Evolutionary conservation across 768 basidiomycete species (phyloP).

Genomic region (Russula griseocarnosa): DNA sequence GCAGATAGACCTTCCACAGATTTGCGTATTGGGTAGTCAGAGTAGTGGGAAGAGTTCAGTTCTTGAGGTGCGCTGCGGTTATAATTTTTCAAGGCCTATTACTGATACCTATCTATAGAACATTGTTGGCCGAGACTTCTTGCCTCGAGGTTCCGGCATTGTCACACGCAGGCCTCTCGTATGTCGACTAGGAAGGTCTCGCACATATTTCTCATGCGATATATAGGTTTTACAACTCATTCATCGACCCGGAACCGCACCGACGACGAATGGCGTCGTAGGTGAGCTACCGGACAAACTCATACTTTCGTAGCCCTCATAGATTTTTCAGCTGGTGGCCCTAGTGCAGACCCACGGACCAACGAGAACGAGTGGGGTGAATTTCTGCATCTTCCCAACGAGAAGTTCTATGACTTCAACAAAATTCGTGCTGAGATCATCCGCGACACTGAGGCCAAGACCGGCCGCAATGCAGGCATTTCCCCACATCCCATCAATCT

Average conservation of each 20-base stretch:
- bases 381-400: conserved; percentile 91
- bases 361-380: conserved; percentile 99
- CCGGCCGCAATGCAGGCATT: conserved; percentile 96
- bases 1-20: conserved; percentile 86
- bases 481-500: conserved; percentile 97
- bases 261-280: conserved; percentile 43
- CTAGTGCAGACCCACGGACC: conserved; percentile 63
- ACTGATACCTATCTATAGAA: conserved; percentile 54
- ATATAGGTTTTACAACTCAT: conserved; percentile 88
- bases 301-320: neutral
- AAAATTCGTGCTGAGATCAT: conserved; percentile 97
- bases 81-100: neutral
- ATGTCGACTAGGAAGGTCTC: conserved; percentile 31
- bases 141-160: conserved; percentile 98
- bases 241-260: conserved; percentile 60
- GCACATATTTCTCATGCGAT: conserved; percentile 8
- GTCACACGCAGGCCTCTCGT: conserved; percentile 96
- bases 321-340: conserved; percentile 33
- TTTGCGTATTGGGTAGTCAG: conserved; percentile 87
- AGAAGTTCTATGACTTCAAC: conserved; percentile 97
- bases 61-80: conserved; percentile 59
- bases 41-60: conserved; percentile 94
- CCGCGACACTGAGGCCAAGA: conserved; percentile 96
- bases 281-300: conserved; percentile 28
- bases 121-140: conserved; percentile 96